Evolutionary conservation across 2,329 filamentous ascomycete species (phyloP), one percentile per base, ranked within the genome.

Genomic region (Microdochium paspali): DNA sequence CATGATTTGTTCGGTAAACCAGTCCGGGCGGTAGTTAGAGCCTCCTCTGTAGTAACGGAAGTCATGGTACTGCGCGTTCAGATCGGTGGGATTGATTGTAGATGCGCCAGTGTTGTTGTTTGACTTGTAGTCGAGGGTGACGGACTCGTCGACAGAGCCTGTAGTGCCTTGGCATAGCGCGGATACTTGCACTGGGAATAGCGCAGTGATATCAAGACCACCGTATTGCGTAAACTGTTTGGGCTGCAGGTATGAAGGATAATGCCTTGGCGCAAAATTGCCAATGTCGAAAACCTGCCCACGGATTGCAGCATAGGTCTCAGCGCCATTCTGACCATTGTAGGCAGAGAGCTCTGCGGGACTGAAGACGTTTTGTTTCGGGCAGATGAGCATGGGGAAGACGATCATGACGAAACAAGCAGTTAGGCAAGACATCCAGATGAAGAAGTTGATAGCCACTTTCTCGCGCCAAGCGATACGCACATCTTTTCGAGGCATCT

Each of bases 401-500:
- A 83, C 76, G 51, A 97, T 77, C 59, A 97, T 89, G 73, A 98
- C 86, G 72, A 98, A 98, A 48, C 85, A 78, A 24, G 87, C 82
- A 44, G 87, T 66, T 15, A 70, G 71, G 68, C 91, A 97, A 62
- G 77, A 80, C 49, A 91, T 71, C 93, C 94, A 98, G 62, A 98
- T 98, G 61, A 97, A 77, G 64, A 98, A 75, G 72, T 98, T 98
- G 76, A 98, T 98, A 47, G 93, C 91, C 50, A 98, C 65, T 74
- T 98, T 98, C 66, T 98, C 93, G 61, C 93, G 79, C 93, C 93
- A 98, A 1, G 93, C 93, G 63, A 86, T 76, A 23, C 90, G 86
- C 9, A 98, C 82, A 64, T 98, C 93, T 62, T 94, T 94, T 51
- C 93, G 87, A 50, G 85, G 79, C 85, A 96, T 96, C 46, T 86